Evolutionary conservation across 495 filamentous ascomycete species (phyloP).

Genomic region (Emericellopsis terricola): DNA sequence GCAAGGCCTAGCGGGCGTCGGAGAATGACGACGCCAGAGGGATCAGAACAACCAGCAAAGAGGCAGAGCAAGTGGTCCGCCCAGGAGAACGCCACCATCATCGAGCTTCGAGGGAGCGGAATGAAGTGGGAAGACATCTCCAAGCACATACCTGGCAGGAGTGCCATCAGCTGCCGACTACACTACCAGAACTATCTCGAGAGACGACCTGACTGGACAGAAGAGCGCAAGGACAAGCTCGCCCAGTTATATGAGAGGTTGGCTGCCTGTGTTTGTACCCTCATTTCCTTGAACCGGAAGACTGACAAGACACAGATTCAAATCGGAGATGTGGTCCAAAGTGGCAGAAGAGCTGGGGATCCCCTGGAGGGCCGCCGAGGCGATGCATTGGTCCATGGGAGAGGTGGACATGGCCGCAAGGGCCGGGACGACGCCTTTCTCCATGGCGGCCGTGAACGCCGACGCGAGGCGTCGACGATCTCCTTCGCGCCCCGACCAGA

Average conservation of each 20-base stretch:
- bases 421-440: conserved; percentile 70
- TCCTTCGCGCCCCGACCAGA: conserved; percentile 15
- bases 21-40: conserved; percentile 32
- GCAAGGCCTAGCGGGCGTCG: conserved; percentile 13
- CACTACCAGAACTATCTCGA: conserved; percentile 98
- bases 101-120: conserved; percentile 66
- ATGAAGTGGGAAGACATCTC: conserved; percentile 99
- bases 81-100: conserved; percentile 80
- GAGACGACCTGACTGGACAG: conserved; percentile 78
- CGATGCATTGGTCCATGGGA: conserved; percentile 95
- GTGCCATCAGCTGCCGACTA: conserved; percentile 79
- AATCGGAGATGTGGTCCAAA: conserved; percentile 91
- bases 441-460: conserved; percentile 40
- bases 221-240: conserved; percentile 92
- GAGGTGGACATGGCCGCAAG: conserved; percentile 83
- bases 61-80: conserved; percentile 93
- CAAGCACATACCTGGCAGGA: conserved; percentile 72
- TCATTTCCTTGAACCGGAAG: neutral
- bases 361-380: conserved; percentile 88
- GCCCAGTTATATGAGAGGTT: conserved; percentile 93
- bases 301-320: conserved; percentile 48
- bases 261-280: conserved; percentile 6
- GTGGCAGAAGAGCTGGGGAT: conserved; percentile 90
- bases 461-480: conserved; percentile 24
- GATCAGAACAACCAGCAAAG: conserved; percentile 65